These are phyloP conservation scores for Selaginella moellendorffii DNA, from an alignment of 75 land plant genomes.

Conservation along the genomic window DNA sequence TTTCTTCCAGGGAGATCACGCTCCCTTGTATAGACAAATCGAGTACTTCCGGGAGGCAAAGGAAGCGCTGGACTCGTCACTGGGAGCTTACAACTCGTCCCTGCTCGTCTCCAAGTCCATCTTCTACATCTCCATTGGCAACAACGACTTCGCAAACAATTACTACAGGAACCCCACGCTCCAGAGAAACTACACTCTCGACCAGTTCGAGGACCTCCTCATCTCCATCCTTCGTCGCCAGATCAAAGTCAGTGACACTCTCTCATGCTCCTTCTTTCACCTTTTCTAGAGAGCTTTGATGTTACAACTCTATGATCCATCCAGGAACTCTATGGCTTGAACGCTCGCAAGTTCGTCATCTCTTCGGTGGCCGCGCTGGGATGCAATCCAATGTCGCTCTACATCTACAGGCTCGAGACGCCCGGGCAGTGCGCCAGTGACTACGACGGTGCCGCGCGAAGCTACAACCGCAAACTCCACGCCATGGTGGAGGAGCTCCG, in stretches of 20 bases:
- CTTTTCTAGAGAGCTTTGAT: background rate
- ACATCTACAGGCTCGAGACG: background rate
- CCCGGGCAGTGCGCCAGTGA: background rate
- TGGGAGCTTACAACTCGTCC: background rate
- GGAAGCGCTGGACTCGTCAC: background rate
- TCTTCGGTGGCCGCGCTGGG: background rate
- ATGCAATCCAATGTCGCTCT: constrained; percentile 3
- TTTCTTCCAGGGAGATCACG: background rate
- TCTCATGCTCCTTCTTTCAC: background rate
- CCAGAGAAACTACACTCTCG: background rate
- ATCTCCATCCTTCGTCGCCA: background rate
- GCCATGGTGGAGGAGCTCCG: background rate
- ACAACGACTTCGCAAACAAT: constrained; percentile 10
- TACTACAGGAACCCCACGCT: background rate
- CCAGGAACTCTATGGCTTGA: background rate
- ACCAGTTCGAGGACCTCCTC: background rate
- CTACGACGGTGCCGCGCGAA: background rate
- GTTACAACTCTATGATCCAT: background rate
- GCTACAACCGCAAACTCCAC: constrained; percentile 1
- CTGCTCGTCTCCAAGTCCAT: constrained; percentile 3
- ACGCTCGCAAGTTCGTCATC: background rate
- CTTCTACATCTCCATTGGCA: constrained; percentile 2
- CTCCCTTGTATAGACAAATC: background rate
- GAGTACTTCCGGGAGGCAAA: background rate
- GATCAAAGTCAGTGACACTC: background rate